Conservation (phyloP, 1,284 basidiomycete genomes). For the Puccinia hordei region DNA sequence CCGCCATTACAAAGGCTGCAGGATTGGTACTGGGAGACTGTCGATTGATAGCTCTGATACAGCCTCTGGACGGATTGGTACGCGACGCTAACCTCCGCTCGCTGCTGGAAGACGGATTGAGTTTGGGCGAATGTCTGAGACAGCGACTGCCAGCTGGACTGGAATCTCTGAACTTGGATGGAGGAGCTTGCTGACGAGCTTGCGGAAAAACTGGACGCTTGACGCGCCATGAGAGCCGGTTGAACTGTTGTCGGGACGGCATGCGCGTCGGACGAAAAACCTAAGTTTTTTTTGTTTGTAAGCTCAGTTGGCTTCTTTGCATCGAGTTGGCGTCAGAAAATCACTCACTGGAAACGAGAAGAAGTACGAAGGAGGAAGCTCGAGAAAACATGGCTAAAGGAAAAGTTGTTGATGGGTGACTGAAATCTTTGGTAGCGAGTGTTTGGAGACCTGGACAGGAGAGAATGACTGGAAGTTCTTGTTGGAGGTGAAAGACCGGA, state of each 20-base stretch:
- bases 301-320: too few relatives aligned
- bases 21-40: not conserved
- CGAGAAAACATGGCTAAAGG: too few relatives aligned
- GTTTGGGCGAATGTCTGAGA: conserved; percentile 2
- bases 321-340: too few relatives aligned
- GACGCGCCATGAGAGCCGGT: not conserved
- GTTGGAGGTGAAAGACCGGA: too few relatives aligned
- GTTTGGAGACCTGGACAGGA: too few relatives aligned
- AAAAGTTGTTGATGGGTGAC: too few relatives aligned
- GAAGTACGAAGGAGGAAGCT: too few relatives aligned
- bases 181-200: not conserved
- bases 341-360: too few relatives aligned
- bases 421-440: too few relatives aligned
- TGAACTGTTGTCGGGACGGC: not conserved
- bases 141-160: not conserved
- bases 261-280: not conserved
- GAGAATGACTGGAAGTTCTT: too few relatives aligned
- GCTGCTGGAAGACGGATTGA: conserved; percentile 3
- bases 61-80: conserved; percentile 16
- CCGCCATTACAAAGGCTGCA: not conserved
- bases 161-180: too few relatives aligned
- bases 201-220: not conserved
- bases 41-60: conserved; percentile 1
- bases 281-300: not conserved
- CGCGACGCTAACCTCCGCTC: not conserved